Base-by-base conservation (phyloP, 2,329 filamentous ascomycete genomes). In the Cercospora canescens region DNA sequence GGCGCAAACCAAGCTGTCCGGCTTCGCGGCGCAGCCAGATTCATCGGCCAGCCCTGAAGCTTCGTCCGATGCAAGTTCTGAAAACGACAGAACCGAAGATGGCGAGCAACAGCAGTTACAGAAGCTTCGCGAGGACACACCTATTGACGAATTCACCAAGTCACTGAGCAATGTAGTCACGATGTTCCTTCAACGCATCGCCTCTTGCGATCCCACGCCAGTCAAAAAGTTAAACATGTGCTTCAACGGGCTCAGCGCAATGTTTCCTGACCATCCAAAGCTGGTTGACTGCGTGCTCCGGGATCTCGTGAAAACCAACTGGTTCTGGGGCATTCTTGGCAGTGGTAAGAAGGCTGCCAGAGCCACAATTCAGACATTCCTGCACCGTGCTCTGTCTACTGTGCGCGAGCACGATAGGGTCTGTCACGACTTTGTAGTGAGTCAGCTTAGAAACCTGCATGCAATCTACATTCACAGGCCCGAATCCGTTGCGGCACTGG, bases 101-200 rank as follows among this genome's bases (percentile, higher is more conserved):
- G 48, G 24, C 48, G 28, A 30, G 32, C 24, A 21, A 24, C 35
- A 39, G 60, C 35, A 16, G 52, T 48, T n/a, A 18, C 16, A 34
- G 34, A 30, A 56, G 30, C 18, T 9, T 56, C 45, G 30, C 28
- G 52, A 32, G 30, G 52, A 34, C 14, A 56, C 35, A 2, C 16
- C 60, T 34, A 18, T 28, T 12, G 50, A 65, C 37, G 48, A 56
- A 8, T 52, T 66, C 26, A 35, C 54, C 9, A 54, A 59, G 30
- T 48, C 37, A 34, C 50, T 68, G 34, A 61, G 61, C 26, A 34
- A 59, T 7, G 45, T 67, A 6, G 37, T 55, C 26, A 62, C 62
- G 34, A 56, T 48, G 6, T 70, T 65, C 26, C 16, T 70, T 16
- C 63, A 68, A 62, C 65, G 65, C 9, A 60, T 71, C 26, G 65